Evolutionary conservation across 192 early-diverging fungal genomes (phyloP).

Genomic region (Gorgonomyces haynaldii): DNA sequence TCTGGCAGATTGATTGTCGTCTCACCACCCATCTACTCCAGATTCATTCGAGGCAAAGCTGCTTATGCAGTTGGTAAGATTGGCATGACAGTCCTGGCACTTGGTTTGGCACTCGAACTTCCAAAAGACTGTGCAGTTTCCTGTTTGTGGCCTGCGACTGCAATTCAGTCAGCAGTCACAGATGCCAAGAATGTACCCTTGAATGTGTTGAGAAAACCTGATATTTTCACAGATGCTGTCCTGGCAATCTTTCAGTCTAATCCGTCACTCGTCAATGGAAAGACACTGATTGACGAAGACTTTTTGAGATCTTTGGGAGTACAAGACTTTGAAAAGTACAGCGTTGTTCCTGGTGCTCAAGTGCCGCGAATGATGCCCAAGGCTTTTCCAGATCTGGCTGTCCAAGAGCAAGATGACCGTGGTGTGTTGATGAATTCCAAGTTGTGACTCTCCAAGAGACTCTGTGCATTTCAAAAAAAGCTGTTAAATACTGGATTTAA

Average conservation of each 20-base stretch:
- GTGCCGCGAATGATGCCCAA: slow-evolving; percentile 27
- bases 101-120: slow-evolving; percentile 23
- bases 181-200: slow-evolving; percentile 4
- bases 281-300: slow-evolving; percentile 21
- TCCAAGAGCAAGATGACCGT: slow-evolving; percentile 33
- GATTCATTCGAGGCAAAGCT: slow-evolving; percentile 29
- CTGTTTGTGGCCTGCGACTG: slow-evolving; percentile 25
- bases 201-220: slow-evolving; percentile 7
- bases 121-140: slow-evolving; percentile 8
- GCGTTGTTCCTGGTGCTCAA: slow-evolving; percentile 9
- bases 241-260: slow-evolving; percentile 5
- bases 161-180: slow-evolving; percentile 17
- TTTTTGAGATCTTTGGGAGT: slow-evolving; percentile 15
- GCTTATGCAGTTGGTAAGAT: slow-evolving; percentile 26
- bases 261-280: slow-evolving; percentile 14
- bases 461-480: neutral
- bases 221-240: slow-evolving; percentile 22
- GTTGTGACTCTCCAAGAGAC: slow-evolving; percentile 3
- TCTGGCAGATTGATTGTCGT: slow-evolving; percentile 22
- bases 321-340: slow-evolving; percentile 10
- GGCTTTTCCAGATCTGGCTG: slow-evolving; percentile 18
- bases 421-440: slow-evolving; percentile 15
- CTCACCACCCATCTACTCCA: slow-evolving; percentile 22
- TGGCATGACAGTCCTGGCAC: slow-evolving; percentile 21
- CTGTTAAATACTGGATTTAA: neutral